phyloP scores from a whole-genome alignment of 192 early-diverging fungal species.

The Backusella psychrophila region DNA sequence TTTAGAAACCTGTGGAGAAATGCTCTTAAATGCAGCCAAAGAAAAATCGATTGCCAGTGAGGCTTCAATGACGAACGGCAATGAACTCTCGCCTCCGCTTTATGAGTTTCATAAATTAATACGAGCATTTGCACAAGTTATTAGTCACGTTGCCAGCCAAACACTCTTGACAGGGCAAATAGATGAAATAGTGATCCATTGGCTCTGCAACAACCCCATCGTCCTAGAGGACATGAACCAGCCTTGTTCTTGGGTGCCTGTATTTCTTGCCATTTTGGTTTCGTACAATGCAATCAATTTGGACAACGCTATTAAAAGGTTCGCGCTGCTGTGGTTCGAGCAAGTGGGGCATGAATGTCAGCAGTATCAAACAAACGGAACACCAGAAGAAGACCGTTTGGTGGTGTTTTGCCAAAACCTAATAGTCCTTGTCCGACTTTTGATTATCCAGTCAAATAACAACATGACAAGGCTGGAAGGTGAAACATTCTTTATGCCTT shows the following conservation, averaged over 20 bases:
- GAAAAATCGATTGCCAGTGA: neutral
- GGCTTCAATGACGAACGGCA: neutral
- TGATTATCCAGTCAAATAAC: conserved; percentile 29
- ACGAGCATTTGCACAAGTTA: conserved; percentile 23
- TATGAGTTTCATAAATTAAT: conserved; percentile 12
- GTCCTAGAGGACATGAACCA: conserved; percentile 23
- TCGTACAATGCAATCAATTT: conserved; percentile 18
- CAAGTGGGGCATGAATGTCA: conserved; percentile 18
- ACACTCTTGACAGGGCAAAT: conserved; percentile 22
- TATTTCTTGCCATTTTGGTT: conserved; percentile 32
- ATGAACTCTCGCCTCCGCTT: neutral
- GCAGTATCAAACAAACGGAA: conserved; percentile 5
- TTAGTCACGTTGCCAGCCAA: conserved; percentile 17
- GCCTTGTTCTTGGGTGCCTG: conserved; percentile 27
- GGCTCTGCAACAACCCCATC: conserved; percentile 7
- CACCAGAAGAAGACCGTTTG: conserved; percentile 11
- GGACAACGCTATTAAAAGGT: conserved; percentile 17
- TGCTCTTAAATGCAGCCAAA: neutral
- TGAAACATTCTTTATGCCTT: conserved; percentile 7
- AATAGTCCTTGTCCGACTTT: conserved; percentile 29
- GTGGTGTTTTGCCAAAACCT: conserved; percentile 36
- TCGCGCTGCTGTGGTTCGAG: conserved; percentile 27
- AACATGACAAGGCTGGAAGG: conserved; percentile 1
- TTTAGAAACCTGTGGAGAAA: conserved; percentile 3
- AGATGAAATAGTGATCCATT: conserved; percentile 25